Conservation (phyloP, 78 protist genomes). For the Dictyostelium purpureum region DNA sequence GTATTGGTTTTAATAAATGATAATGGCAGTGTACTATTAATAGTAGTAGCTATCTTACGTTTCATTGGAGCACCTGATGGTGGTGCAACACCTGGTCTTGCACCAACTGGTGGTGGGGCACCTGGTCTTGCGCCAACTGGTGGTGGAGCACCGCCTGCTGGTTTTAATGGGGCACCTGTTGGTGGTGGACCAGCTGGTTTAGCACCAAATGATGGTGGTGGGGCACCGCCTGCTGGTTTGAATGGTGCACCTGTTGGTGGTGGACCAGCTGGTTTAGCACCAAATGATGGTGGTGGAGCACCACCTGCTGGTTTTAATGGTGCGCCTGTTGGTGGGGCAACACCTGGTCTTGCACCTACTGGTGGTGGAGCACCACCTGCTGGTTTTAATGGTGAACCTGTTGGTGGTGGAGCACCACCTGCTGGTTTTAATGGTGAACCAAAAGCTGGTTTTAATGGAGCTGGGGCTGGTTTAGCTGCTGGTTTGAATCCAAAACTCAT, state of each 20-base stretch:
- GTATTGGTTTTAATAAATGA: neutral
- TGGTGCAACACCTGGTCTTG: constrained; percentile 17
- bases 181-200: constrained; percentile 38
- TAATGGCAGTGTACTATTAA: too few species aligned
- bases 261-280: constrained; percentile 6
- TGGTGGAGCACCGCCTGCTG: constrained; percentile 21
- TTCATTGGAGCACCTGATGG: neutral
- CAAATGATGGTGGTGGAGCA: constrained; percentile 15
- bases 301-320: constrained; percentile 55
- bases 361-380: constrained; percentile 5
- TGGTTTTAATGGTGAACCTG: neutral
- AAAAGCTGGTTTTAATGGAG: constrained; percentile 34
- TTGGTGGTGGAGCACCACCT: constrained; percentile 1
- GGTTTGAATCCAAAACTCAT: constrained; percentile 16
- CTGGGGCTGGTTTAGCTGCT: constrained; percentile 15
- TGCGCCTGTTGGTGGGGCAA: neutral
- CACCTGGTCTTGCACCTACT: neutral
- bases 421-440: neutral
- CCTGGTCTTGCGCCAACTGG: neutral
- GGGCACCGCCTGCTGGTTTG: constrained; percentile 36
- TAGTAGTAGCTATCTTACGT: neutral
- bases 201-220: constrained; percentile 32
- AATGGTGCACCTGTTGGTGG: constrained; percentile 7
- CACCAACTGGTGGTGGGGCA: neutral
- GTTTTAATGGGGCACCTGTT: neutral